Percentiles rank a stretch among this genome's conserved stretches.
These are phyloP conservation scores for Cryphonectria japonica DNA, from an alignment of 2,329 filamentous ascomycete genomes.

Conservation along the genomic window DNA sequence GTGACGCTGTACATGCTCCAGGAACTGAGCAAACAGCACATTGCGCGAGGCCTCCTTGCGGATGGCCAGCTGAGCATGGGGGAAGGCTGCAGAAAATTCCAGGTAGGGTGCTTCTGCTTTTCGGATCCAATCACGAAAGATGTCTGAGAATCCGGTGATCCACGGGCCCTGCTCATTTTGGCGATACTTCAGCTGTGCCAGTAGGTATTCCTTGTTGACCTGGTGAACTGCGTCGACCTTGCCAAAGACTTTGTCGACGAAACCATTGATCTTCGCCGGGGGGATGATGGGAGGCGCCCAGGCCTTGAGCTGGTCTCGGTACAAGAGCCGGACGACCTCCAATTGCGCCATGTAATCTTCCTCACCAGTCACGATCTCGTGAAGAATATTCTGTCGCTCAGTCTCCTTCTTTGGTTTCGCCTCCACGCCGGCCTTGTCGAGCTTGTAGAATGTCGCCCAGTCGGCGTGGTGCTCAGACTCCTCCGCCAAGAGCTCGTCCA, in stretches of 20 bases:
- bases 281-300: slow-evolving; percentile 81
- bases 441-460: slow-evolving; percentile 87
- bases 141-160: slow-evolving; percentile 91
- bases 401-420: slow-evolving; percentile 81
- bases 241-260: slow-evolving; percentile 85
- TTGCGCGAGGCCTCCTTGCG: slow-evolving; percentile 85
- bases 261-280: slow-evolving; percentile 76
- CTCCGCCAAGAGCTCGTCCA: slow-evolving; percentile 73
- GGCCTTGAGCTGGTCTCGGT: slow-evolving; percentile 76
- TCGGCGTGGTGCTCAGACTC: slow-evolving; percentile 73
- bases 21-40: slow-evolving; percentile 81
- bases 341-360: slow-evolving; percentile 89
- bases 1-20: slow-evolving; percentile 79
- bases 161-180: slow-evolving; percentile 97
- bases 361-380: slow-evolving; percentile 94
- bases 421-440: slow-evolving; percentile 77
- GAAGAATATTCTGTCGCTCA: slow-evolving; percentile 88
- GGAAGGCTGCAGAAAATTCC: slow-evolving; percentile 88
- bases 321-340: slow-evolving; percentile 81
- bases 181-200: slow-evolving; percentile 93
- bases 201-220: slow-evolving; percentile 89
- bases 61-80: slow-evolving; percentile 79
- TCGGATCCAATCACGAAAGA: slow-evolving; percentile 97
- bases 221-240: slow-evolving; percentile 86
- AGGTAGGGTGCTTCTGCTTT: slow-evolving; percentile 89